A percentile compares a stretch with the other conserved stretches of the same genome.
Conservation (phyloP, 768 basidiomycete genomes). For the Naganishia onofrii region DNA sequence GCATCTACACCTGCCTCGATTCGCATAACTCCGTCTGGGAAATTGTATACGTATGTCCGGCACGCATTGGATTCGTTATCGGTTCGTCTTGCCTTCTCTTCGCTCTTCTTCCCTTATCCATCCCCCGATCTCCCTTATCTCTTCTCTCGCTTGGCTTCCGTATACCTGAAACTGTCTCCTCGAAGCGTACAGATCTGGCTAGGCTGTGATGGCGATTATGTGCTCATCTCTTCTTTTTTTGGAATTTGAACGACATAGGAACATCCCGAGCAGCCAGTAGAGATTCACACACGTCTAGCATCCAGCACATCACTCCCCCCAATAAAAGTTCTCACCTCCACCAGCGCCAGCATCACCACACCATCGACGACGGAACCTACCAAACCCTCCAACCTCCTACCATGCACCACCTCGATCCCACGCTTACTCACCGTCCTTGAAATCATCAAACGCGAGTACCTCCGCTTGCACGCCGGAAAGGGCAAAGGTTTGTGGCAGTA, state of each 20-base stretch:
- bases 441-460: constrained; percentile 77
- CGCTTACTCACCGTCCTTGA: constrained; percentile 74
- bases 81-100: neutral
- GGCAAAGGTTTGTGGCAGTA: constrained; percentile 46
- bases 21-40: constrained; percentile 20
- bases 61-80: constrained; percentile 9
- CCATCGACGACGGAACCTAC: neutral
- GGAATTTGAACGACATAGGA: neutral
- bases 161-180: too few relatives aligned
- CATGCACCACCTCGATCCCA: constrained; percentile 55
- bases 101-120: neutral
- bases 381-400: constrained; percentile 32
- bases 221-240: too few relatives aligned
- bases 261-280: neutral
- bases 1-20: neutral
- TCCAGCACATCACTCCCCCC: neutral
- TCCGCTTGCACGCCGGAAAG: neutral
- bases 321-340: neutral
- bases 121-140: neutral
- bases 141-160: neutral
- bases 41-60: constrained; percentile 22
- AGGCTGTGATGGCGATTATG: too few relatives aligned
- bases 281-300: constrained; percentile 5
- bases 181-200: too few relatives aligned
- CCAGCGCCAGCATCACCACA: neutral